These are phyloP conservation scores for Plantago ovata DNA, from an alignment of 257 asterid genomes.

Conservation along the genomic window DNA sequence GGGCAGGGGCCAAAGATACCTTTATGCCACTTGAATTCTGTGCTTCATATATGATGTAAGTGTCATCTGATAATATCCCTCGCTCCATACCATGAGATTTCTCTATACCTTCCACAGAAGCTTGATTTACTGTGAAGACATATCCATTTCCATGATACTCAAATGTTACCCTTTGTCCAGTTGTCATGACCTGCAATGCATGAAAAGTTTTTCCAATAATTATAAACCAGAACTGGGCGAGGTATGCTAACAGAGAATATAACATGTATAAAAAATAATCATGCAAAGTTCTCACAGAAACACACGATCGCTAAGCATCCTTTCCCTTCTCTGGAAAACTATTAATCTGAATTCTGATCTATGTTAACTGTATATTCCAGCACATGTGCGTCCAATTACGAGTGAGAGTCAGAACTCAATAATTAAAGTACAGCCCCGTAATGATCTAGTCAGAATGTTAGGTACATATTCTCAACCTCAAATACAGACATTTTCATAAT, in stretches of 20 bases:
- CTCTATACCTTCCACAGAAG: conserved; percentile 70
- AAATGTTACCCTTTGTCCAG: conserved; percentile 81
- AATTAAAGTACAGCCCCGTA: conserved; percentile 8
- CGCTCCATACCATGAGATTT: conserved; percentile 53
- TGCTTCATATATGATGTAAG: conserved; percentile 86
- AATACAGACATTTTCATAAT: no score
- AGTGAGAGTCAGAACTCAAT: conserved; percentile 1
- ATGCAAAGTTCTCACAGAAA: conserved; percentile 1
- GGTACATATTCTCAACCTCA: no score
- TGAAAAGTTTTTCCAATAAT: conserved; percentile 5
- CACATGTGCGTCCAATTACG: conserved; percentile 10
- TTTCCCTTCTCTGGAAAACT: neutral
- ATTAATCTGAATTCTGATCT: conserved; percentile 5
- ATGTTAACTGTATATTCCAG: neutral
- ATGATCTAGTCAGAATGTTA: conserved; percentile 6
- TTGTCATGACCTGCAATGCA: conserved; percentile 70
- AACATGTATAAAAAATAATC: conserved; percentile 13
- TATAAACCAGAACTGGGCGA: neutral
- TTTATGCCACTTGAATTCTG: conserved; percentile 81
- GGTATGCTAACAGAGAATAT: neutral
- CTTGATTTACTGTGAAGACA: conserved; percentile 82
- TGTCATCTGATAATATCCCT: conserved; percentile 79
- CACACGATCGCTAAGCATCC: conserved; percentile 5
- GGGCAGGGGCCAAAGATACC: conserved; percentile 37
- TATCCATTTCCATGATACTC: conserved; percentile 86